Conservation (phyloP, 1,284 basidiomycete genomes). For the Taiwanofungus camphoratus region DNA sequence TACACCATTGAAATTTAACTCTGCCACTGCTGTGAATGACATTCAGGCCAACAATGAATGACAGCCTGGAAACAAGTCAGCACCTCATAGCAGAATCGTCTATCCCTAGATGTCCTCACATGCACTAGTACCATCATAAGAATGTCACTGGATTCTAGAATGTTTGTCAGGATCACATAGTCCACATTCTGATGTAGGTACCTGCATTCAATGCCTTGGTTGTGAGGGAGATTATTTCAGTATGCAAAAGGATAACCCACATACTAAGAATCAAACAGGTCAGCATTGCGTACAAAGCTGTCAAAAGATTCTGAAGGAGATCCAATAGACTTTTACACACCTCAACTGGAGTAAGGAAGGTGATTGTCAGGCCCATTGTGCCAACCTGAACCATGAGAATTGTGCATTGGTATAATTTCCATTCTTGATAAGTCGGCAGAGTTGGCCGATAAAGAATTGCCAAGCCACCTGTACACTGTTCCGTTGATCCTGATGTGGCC, state of each 20-base stretch:
- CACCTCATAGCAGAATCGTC: slow-evolving; percentile 28
- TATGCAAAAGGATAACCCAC: slow-evolving; percentile 18
- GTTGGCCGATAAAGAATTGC: too few species aligned
- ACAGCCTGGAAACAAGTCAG: not conserved
- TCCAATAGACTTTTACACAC: too few species aligned
- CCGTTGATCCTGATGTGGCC: too few species aligned
- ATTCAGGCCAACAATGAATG: slow-evolving; percentile 33
- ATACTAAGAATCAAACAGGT: too few species aligned
- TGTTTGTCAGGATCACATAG: slow-evolving; percentile 1
- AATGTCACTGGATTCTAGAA: slow-evolving; percentile 65
- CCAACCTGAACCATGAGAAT: too few species aligned
- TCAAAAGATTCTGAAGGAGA: too few species aligned
- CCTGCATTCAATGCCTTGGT: slow-evolving; percentile 14
- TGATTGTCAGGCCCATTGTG: too few species aligned
- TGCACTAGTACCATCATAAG: slow-evolving; percentile 70
- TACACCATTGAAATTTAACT: slow-evolving; percentile 16
- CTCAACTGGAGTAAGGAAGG: too few species aligned
- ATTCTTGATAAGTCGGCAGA: too few species aligned
- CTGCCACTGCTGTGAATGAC: slow-evolving; percentile 20
- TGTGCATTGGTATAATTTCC: too few species aligned
- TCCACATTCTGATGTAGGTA: not conserved
- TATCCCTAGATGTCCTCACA: slow-evolving; percentile 53
- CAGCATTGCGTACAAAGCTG: too few species aligned
- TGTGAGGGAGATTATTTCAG: slow-evolving; percentile 6
- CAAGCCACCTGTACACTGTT: too few species aligned